These are phyloP conservation scores for Aspergillus sp. DNA, from an alignment of 2,329 filamentous ascomycete genomes.

Conservation along the genomic window DNA sequence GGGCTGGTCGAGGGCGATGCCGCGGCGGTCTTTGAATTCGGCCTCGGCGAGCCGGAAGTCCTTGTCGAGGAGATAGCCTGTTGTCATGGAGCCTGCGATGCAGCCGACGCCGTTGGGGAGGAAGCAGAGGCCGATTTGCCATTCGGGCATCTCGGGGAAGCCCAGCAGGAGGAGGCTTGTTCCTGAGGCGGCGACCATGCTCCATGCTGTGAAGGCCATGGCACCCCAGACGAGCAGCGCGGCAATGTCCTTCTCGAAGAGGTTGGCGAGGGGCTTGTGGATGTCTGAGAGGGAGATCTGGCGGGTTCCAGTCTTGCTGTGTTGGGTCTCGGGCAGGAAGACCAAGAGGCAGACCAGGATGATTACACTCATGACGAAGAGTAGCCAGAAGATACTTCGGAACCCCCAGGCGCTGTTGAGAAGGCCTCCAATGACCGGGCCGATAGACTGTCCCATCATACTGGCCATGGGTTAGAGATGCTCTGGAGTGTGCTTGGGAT, in stretches of 20 bases:
- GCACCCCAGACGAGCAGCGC: constrained; percentile 45
- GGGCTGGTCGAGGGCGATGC: neutral
- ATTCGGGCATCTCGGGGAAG: constrained; percentile 31
- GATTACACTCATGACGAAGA: constrained; percentile 38
- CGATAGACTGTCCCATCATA: constrained; percentile 46
- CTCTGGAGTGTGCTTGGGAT: neutral
- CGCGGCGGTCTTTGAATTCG: neutral
- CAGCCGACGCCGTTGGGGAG: constrained; percentile 41
- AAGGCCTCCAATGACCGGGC: constrained; percentile 45
- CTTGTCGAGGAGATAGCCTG: constrained; percentile 16
- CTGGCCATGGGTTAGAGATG: constrained; percentile 14
- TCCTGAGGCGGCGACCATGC: constrained; percentile 50
- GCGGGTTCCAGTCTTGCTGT: constrained; percentile 41
- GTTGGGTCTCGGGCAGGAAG: constrained; percentile 44
- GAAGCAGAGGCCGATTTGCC: constrained; percentile 44
- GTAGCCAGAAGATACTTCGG: constrained; percentile 43
- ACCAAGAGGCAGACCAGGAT: constrained; percentile 40
- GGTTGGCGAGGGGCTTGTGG: constrained; percentile 42
- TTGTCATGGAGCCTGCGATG: constrained; percentile 13
- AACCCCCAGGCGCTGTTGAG: constrained; percentile 38
- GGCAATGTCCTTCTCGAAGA: constrained; percentile 50
- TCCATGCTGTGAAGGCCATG: constrained; percentile 50
- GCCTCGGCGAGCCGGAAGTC: constrained; percentile 4
- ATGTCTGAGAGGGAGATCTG: constrained; percentile 39
- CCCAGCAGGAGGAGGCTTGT: constrained; percentile 40